These are phyloP conservation scores for Naganishia antarctica DNA, from an alignment of 768 basidiomycete genomes.

Conservation along the genomic window DNA sequence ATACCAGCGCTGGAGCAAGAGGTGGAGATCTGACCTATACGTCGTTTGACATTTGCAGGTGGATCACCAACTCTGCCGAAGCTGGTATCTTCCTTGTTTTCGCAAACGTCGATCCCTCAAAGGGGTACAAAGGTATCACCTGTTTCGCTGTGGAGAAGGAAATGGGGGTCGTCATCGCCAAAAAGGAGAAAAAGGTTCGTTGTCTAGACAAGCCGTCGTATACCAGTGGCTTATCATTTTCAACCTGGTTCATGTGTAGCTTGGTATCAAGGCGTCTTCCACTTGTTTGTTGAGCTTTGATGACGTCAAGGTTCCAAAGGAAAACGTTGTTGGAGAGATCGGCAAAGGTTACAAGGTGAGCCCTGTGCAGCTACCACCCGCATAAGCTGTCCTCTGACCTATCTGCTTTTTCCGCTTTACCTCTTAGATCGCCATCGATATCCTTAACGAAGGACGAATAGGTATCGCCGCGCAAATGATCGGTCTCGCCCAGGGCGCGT, in stretches of 20 bases:
- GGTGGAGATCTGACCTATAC: neutral
- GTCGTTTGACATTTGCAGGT: conserved; percentile 46
- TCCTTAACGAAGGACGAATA: conserved; percentile 93
- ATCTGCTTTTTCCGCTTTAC: neutral
- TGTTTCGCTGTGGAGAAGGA: conserved; percentile 95
- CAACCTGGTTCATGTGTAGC: conserved; percentile 38
- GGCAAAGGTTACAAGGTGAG: conserved; percentile 78
- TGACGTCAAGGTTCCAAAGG: conserved; percentile 74
- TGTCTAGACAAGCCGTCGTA: neutral
- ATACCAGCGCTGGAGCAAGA: neutral
- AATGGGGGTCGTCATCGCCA: conserved; percentile 93
- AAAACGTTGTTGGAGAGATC: conserved; percentile 75
- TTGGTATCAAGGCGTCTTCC: conserved; percentile 91
- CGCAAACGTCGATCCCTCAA: conserved; percentile 87
- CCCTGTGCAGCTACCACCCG: neutral
- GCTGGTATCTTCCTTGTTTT: conserved; percentile 69
- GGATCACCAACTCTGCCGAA: conserved; percentile 94
- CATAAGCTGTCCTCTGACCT: conserved; percentile 54
- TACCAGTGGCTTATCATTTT: neutral
- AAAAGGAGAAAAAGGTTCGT: conserved; percentile 85
- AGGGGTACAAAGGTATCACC: conserved; percentile 98
- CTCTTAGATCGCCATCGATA: conserved; percentile 81
- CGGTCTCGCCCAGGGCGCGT: conserved; percentile 93
- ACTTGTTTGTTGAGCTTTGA: conserved; percentile 94
- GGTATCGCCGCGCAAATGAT: conserved; percentile 99